A percentile compares a stretch with the other conserved stretches of the same genome.
Conservation (phyloP, 805 yeast genomes). For the Torulaspora maleeae region DNA sequence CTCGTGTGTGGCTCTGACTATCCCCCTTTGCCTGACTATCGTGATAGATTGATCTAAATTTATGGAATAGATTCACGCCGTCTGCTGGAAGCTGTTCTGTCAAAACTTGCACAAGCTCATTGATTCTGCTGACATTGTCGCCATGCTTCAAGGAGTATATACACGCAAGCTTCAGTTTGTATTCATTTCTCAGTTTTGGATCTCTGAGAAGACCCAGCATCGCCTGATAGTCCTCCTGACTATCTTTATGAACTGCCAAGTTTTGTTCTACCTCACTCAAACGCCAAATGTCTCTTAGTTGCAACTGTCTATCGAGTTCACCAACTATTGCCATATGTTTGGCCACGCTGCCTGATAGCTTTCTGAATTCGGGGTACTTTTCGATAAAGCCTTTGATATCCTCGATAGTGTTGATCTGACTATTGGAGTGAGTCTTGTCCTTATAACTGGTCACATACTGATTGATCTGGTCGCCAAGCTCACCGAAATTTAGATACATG, state of each 20-base stretch:
- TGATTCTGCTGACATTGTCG: conserved; percentile 46
- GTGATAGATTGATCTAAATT: conserved; percentile 38
- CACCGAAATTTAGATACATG: conserved; percentile 91
- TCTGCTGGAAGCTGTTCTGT: conserved; percentile 36
- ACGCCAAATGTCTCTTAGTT: conserved; percentile 64
- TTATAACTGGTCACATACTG: conserved; percentile 80
- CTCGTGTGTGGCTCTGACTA: conserved; percentile 9
- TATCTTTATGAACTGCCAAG: conserved; percentile 61
- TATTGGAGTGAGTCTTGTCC: conserved; percentile 65
- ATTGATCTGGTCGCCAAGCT: conserved; percentile 82
- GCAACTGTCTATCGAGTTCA: conserved; percentile 75
- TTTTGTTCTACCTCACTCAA: conserved; percentile 88
- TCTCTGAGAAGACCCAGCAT: conserved; percentile 50
- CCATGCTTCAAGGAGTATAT: conserved; percentile 74
- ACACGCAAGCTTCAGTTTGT: conserved; percentile 68
- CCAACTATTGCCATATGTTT: conserved; percentile 89
- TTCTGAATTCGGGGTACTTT: conserved; percentile 89
- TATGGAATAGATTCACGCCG: conserved; percentile 42
- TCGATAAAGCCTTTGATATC: conserved; percentile 91
- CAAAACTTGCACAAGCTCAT: conserved; percentile 41
- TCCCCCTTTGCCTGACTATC: conserved; percentile 2
- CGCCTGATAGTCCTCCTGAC: conserved; percentile 50
- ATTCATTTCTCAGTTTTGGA: conserved; percentile 44
- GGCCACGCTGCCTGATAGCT: conserved; percentile 78
- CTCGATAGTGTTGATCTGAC: conserved; percentile 66